Evolutionary conservation across 805 yeast species (phyloP).

Genomic region (Teunomyces tritomae): DNA sequence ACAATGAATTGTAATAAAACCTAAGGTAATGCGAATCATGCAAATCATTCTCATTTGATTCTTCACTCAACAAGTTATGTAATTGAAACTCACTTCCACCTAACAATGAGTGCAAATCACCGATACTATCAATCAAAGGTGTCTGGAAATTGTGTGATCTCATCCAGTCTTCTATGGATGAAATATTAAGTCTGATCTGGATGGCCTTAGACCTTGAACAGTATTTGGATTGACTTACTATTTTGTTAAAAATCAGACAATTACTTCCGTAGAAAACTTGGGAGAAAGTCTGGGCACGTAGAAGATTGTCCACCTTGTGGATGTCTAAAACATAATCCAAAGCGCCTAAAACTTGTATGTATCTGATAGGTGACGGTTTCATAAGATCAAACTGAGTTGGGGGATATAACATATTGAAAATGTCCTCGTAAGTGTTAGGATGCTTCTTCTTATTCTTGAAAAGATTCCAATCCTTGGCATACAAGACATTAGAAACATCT

Average conservation of each 20-base stretch:
- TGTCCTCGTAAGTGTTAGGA: conserved; percentile 65
- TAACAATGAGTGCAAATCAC: conserved; percentile 24
- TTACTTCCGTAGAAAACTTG: conserved; percentile 79
- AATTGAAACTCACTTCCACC: conserved; percentile 12
- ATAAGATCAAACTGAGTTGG: conserved; percentile 78
- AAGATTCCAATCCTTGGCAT: conserved; percentile 65
- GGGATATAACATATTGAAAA: conserved; percentile 74
- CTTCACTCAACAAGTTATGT: conserved; percentile 23
- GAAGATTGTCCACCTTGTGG: conserved; percentile 73
- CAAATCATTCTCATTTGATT: conserved; percentile 16
- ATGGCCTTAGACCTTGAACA: conserved; percentile 81
- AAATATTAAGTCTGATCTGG: conserved; percentile 83
- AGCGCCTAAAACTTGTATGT: conserved; percentile 86
- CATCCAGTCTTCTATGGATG: conserved; percentile 92
- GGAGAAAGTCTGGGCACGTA: conserved; percentile 75
- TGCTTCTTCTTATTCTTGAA: conserved; percentile 44
- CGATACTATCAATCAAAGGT: conserved; percentile 29
- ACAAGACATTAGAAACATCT: conserved; percentile 71
- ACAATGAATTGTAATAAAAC: conserved; percentile 64
- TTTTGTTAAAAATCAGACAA: conserved; percentile 66
- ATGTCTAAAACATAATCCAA: conserved; percentile 79
- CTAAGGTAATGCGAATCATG: conserved; percentile 47
- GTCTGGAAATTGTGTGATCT: conserved; percentile 59
- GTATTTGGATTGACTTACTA: conserved; percentile 65
- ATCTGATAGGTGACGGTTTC: conserved; percentile 84